Conservation (phyloP, 2,329 filamentous ascomycete species). For the Chaetomium sp. region DNA sequence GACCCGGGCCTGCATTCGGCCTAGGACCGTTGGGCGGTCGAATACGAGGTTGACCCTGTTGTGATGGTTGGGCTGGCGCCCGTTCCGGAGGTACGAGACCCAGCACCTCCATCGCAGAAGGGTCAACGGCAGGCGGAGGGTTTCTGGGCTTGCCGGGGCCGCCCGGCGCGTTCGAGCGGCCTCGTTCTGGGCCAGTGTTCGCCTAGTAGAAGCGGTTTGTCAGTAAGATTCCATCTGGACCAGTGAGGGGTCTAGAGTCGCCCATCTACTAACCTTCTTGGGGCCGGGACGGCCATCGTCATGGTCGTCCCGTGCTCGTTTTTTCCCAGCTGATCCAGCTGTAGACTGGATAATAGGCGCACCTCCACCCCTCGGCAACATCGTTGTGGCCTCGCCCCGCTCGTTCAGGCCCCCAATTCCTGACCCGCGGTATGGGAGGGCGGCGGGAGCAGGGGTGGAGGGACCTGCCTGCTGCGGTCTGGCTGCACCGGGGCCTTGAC, state of each 20-base stretch:
- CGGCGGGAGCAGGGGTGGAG: not conserved
- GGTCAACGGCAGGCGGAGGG: slow-evolving; percentile 33
- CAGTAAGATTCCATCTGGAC: not conserved
- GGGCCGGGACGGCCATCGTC: slow-evolving; percentile 20
- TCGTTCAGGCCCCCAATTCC: slow-evolving; percentile 27
- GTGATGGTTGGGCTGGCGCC: slow-evolving; percentile 11
- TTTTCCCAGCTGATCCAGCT: slow-evolving; percentile 31
- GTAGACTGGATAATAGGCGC: slow-evolving; percentile 36
- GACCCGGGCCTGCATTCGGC: slow-evolving; percentile 9
- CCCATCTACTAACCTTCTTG: slow-evolving; percentile 16
- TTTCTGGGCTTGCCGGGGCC: slow-evolving; percentile 14
- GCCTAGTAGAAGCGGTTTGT: slow-evolving; percentile 3
- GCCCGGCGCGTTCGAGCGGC: slow-evolving; percentile 14
- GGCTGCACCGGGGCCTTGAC: slow-evolving; percentile 4
- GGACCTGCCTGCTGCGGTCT: not conserved
- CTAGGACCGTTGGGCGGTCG: slow-evolving; percentile 4
- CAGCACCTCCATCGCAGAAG: slow-evolving; percentile 47
- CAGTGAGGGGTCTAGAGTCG: not conserved
- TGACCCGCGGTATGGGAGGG: slow-evolving; percentile 15
- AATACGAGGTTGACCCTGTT: slow-evolving; percentile 1
- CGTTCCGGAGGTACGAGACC: slow-evolving; percentile 39
- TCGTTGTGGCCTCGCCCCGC: slow-evolving; percentile 24
- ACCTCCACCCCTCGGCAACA: slow-evolving; percentile 15
- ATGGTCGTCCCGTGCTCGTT: slow-evolving; percentile 37
- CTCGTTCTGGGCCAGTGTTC: slow-evolving; percentile 11